Percentiles rank a stretch among this genome's conserved stretches.
phyloP scores from a whole-genome alignment of 768 basidiomycete species.

The Arthromyces matolae region DNA sequence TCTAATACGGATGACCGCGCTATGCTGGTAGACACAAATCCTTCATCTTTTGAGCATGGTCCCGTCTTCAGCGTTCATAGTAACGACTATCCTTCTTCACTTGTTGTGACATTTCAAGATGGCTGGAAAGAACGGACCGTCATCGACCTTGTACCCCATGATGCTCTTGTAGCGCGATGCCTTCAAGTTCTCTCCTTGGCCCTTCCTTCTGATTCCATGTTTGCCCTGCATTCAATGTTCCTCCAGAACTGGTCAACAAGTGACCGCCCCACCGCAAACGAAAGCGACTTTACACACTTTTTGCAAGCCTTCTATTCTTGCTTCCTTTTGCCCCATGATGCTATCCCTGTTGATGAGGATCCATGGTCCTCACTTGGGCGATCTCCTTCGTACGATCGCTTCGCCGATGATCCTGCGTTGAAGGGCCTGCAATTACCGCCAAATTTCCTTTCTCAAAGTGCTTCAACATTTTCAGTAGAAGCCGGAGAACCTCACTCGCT shows the following conservation, averaged over 20 bases:
- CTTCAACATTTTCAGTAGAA: slow-evolving; percentile 13
- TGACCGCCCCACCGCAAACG: slow-evolving; percentile 39
- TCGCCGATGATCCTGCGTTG: slow-evolving; percentile 60
- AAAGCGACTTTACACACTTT: slow-evolving; percentile 58
- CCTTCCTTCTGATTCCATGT: slow-evolving; percentile 54
- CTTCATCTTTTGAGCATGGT: slow-evolving; percentile 23
- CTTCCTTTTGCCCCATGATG: slow-evolving; percentile 36
- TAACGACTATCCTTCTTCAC: slow-evolving; percentile 45
- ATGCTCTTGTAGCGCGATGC: slow-evolving; percentile 53
- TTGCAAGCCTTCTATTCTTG: slow-evolving; percentile 45
- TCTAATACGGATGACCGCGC: slow-evolving; percentile 11
- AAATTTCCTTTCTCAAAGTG: slow-evolving; percentile 18
- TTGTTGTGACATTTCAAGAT: slow-evolving; percentile 52
- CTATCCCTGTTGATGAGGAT: slow-evolving; percentile 16
- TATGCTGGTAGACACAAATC: slow-evolving; percentile 21
- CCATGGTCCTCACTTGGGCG: slow-evolving; percentile 49
- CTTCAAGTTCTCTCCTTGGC: slow-evolving; percentile 61
- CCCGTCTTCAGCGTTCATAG: slow-evolving; percentile 45
- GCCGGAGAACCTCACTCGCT: slow-evolving; percentile 36
- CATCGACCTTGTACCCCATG: slow-evolving; percentile 54
- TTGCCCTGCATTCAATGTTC: slow-evolving; percentile 52
- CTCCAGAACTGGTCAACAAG: slow-evolving; percentile 52
- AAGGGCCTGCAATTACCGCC: slow-evolving; percentile 35
- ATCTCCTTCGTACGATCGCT: slow-evolving; percentile 42
- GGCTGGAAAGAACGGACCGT: slow-evolving; percentile 42